Percentiles rank a stretch among this genome's conserved stretches.
phyloP scores from a whole-genome alignment of 805 yeast species.

The Zygosaccharomyces gambellarensis region DNA sequence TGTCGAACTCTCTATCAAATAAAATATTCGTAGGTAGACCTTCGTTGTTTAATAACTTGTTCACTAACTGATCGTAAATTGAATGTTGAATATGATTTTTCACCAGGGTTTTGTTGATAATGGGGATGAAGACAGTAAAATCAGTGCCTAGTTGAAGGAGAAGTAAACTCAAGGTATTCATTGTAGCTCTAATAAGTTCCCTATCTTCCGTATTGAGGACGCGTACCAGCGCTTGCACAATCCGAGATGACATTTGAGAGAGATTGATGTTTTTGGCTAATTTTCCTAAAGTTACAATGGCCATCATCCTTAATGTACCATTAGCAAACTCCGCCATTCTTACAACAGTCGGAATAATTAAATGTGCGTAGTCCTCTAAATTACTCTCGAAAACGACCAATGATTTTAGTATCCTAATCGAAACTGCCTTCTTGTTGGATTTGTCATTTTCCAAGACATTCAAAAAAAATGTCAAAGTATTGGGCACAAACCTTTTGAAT shows the following conservation, averaged over 20 bases:
- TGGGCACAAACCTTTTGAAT: constrained; percentile 77
- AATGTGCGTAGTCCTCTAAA: constrained; percentile 81
- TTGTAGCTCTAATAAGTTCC: constrained; percentile 58
- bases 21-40: constrained; percentile 75
- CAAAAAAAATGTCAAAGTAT: constrained; percentile 68
- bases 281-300: constrained; percentile 79
- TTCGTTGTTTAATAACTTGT: constrained; percentile 74
- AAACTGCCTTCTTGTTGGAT: constrained; percentile 53
- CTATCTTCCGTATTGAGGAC: constrained; percentile 50
- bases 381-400: constrained; percentile 83
- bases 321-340: constrained; percentile 71
- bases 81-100: constrained; percentile 63
- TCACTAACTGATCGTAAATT: constrained; percentile 75
- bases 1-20: constrained; percentile 55
- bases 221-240: constrained; percentile 79
- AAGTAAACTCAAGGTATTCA: constrained; percentile 75
- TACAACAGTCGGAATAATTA: constrained; percentile 82
- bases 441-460: constrained; percentile 72
- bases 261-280: constrained; percentile 66
- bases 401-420: constrained; percentile 72
- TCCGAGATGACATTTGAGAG: constrained; percentile 84
- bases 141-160: constrained; percentile 79
- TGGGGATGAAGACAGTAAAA: constrained; percentile 80
- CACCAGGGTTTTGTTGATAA: constrained; percentile 61
- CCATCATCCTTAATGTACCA: constrained; percentile 55